Evolutionary conservation across 2,329 filamentous ascomycete genomes (phyloP), one percentile per base, ranked within the genome.

Genomic region (Stagonosporopsis cucurbitacearum): DNA sequence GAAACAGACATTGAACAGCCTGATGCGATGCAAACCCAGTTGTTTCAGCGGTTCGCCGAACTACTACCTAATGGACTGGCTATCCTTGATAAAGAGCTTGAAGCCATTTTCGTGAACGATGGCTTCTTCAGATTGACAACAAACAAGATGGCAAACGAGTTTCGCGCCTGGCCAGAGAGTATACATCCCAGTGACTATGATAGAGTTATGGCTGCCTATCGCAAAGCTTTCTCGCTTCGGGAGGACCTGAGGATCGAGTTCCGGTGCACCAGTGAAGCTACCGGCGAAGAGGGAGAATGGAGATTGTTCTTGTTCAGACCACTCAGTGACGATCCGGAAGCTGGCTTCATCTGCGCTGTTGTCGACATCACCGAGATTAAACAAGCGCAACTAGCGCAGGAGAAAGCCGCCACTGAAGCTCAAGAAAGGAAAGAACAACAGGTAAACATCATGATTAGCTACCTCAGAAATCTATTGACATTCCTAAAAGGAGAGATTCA

Each of bases 291-390:
- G 13, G 68, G 64, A 6, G 64, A 72, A 22, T 80, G 78, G 78
- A 69, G 78, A 19, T 58, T 80, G 23, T 75, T 80, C 42, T 60
- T 80, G 6, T 66, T 80, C 26, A 75, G 73, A 8, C 78, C 78
- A 3, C 65, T 80, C 1, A 75, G 71, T 28, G 73, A 79, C 6
- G 75, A 78, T 7, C 67, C 70, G 7, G 74, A 77, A 22, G 76
- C 77, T 6, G 78, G 78, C 2, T 80, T 78, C 58, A 79, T 80
- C 6, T 80, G 78, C 56, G 77, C 77, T 19, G 71, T 81, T 9
- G 76, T 80, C 13, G 78, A 80, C 51, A 79, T 80, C 33, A 79
- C 75, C 15, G 73, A 76, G 15, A 78, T 80, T 55, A 80, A 80
- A 54, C 71, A 72, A 35, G 77, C 77, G 3, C 73, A 80, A 49